phyloP scores from a whole-genome alignment of 352 stramenopile species.

The Plasmopara halstedii region DNA sequence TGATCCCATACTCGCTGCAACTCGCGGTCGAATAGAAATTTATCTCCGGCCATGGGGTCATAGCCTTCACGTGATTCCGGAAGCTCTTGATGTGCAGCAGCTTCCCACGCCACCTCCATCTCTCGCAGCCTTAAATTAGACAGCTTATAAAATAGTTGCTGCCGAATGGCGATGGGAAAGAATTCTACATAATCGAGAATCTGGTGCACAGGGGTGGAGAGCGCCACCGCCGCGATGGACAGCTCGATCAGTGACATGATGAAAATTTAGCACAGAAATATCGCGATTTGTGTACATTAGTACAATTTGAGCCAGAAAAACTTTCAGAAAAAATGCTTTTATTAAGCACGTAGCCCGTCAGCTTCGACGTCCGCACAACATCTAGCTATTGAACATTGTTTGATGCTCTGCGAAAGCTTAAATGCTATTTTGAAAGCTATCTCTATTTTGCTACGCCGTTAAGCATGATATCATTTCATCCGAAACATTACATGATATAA shows the following conservation, averaged over 20 bases:
- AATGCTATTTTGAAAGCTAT: no score
- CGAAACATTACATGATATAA: no score
- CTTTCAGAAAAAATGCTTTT: no score
- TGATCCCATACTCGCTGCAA: constrained; percentile 25
- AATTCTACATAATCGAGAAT: constrained; percentile 36
- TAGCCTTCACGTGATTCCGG: constrained; percentile 13
- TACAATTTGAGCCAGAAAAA: no score
- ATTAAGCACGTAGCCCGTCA: no score
- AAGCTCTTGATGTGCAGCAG: constrained; percentile 4
- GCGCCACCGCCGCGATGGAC: constrained; percentile 20
- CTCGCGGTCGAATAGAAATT: constrained; percentile 35
- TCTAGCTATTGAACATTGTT: no score
- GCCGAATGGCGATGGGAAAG: constrained; percentile 30
- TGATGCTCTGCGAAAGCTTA: no score
- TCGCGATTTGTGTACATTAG: no score
- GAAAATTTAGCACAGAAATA: no score
- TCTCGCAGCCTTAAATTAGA: constrained; percentile 34
- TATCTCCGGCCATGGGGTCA: constrained; percentile 14
- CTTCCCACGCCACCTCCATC: constrained; percentile 39
- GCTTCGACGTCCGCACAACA: no score
- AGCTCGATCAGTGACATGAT: constrained; percentile 25
- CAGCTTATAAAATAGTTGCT: constrained; percentile 34
- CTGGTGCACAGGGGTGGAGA: constrained; percentile 25
- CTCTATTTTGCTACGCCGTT: no score
- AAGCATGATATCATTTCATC: no score